Percentiles rank a stretch among this genome's conserved stretches.
phyloP scores from a whole-genome alignment of 164 flowering plant genomes.

The Sedum album region DNA sequence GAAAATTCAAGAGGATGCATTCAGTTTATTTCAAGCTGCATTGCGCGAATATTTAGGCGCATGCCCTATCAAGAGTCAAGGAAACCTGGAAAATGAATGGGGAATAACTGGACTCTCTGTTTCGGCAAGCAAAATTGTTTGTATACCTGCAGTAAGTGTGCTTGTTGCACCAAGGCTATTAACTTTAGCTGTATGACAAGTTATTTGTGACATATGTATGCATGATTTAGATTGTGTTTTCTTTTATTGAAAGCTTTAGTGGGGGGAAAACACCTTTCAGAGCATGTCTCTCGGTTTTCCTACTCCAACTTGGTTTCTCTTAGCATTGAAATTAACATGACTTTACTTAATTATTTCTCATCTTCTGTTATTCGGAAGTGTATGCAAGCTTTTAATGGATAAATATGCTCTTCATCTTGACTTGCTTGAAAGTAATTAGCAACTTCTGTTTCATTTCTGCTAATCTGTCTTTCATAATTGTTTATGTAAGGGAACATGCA shows the following conservation, averaged over 20 bases:
- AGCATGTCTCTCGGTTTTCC: background rate
- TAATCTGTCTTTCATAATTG: background rate
- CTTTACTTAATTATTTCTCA: background rate
- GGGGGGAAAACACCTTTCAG: background rate
- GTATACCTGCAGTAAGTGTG: constrained; percentile 57
- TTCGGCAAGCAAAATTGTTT: constrained; percentile 77
- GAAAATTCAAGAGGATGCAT: constrained; percentile 83
- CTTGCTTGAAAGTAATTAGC: background rate
- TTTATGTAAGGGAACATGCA: constrained; percentile 8
- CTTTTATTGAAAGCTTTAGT: background rate
- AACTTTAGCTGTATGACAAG: background rate
- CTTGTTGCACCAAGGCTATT: background rate
- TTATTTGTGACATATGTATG: background rate
- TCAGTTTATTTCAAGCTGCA: constrained; percentile 64
- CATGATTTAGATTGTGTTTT: background rate
- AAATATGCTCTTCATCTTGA: background rate
- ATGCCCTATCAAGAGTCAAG: constrained; percentile 26
- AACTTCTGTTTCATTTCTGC: background rate
- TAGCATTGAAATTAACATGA: background rate
- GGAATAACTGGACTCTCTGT: constrained; percentile 72
- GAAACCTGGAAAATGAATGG: constrained; percentile 48
- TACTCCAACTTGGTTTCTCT: too few species aligned
- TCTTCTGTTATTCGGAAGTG: background rate
- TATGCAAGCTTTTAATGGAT: background rate
- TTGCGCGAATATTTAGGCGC: constrained; percentile 68